Conservation (phyloP, 1,139 yeast species). For the Yamadazyma spencermartinsiae region DNA sequence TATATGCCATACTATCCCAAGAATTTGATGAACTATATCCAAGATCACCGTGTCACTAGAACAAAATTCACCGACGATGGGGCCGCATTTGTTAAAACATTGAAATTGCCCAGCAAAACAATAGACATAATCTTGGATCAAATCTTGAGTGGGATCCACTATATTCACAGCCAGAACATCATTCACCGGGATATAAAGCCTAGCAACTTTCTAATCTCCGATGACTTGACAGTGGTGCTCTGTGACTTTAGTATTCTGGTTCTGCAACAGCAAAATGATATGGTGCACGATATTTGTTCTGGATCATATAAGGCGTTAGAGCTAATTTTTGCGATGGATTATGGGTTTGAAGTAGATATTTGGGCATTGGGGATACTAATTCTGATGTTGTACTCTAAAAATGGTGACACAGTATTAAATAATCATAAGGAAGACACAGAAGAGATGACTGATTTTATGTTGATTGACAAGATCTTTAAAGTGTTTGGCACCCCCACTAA, state of each 20-base stretch:
- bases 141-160: slow-evolving; percentile 23
- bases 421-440: slow-evolving; percentile 28
- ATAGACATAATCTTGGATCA: slow-evolving; percentile 20
- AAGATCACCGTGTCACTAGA: slow-evolving; percentile 13
- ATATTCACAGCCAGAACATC: slow-evolving; percentile 49
- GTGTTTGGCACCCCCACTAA: slow-evolving; percentile 74
- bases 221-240: slow-evolving; percentile 42
- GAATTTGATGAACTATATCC: slow-evolving; percentile 29
- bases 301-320: slow-evolving; percentile 86
- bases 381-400: slow-evolving; percentile 55
- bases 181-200: slow-evolving; percentile 92
- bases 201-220: slow-evolving; percentile 57
- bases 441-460: slow-evolving; percentile 59
- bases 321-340: slow-evolving; percentile 66
- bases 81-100: slow-evolving; percentile 9
- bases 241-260: slow-evolving; percentile 85
- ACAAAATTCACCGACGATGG: slow-evolving; percentile 14
- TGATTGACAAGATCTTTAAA: slow-evolving; percentile 61
- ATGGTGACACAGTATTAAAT: slow-evolving; percentile 43
- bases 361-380: slow-evolving; percentile 79
- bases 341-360: slow-evolving; percentile 66
- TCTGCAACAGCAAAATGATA: slow-evolving; percentile 42
- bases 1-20: slow-evolving; percentile 34
- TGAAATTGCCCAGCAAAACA: slow-evolving; percentile 17
- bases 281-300: slow-evolving; percentile 63